These are phyloP conservation scores for Erigeron philadelphicus DNA, from an alignment of 140 eudicot species.

Conservation along the genomic window DNA sequence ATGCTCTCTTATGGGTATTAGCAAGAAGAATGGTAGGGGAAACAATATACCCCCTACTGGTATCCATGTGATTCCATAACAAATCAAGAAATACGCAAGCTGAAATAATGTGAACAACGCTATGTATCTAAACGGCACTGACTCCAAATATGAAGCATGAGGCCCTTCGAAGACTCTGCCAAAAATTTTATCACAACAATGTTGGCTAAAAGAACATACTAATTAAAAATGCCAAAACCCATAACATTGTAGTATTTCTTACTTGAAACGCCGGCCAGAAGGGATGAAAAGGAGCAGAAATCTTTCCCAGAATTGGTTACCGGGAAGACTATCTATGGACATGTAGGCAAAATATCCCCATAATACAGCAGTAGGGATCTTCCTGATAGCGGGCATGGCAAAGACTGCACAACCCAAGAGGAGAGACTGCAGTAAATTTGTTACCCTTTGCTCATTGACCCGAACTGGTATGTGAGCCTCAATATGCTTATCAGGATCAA, in stretches of 20 bases:
- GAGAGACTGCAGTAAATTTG: constrained; percentile 74
- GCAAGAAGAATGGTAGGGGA: constrained; percentile 76
- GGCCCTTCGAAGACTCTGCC: constrained; percentile 59
- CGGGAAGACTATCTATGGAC: constrained; percentile 97
- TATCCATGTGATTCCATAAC: constrained; percentile 89
- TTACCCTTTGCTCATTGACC: constrained; percentile 85
- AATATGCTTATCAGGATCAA: constrained; percentile 65
- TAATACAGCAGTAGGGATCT: constrained; percentile 81
- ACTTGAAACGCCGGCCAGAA: constrained; percentile 76
- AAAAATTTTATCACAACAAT: constrained; percentile 8
- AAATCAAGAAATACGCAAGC: constrained; percentile 55
- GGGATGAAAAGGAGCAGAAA: constrained; percentile 71
- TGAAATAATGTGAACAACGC: constrained; percentile 66
- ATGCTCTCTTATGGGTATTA: constrained; percentile 67
- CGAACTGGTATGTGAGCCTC: constrained; percentile 85
- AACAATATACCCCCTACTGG: constrained; percentile 87
- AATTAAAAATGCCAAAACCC: too few species aligned
- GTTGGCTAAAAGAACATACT: neutral
- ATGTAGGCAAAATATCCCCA: constrained; percentile 99
- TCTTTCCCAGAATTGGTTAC: constrained; percentile 97
- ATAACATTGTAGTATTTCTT: constrained; percentile 24
- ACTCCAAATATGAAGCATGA: constrained; percentile 86
- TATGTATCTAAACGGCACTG: constrained; percentile 83
- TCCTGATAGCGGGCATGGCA: constrained; percentile 69
- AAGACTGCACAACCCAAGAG: constrained; percentile 60